Base-by-base conservation (phyloP, 106 monocot species). In the Dendrobium chrysotoxum region DNA sequence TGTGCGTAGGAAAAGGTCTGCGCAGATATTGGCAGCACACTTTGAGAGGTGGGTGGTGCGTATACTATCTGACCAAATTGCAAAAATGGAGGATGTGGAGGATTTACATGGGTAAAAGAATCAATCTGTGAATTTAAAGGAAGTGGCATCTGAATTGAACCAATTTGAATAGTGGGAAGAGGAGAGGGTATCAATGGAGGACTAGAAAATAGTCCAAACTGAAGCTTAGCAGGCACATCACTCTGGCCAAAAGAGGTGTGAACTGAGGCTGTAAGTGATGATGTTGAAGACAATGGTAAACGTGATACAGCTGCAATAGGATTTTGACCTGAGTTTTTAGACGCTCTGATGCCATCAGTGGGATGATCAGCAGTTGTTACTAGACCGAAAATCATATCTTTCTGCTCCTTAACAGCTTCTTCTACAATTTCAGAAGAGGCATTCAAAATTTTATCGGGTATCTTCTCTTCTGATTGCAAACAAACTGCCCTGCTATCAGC, bases 101-200 rank as follows among this genome's bases (percentile, higher is more conserved):
- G 77, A 61, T 93, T 89, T 67, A 88, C 64, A 57, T 91, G 95
- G 74, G 91, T 2, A 74, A 86, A 78, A 58, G 92, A 84, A 50
- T 80, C 80, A 79, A 86, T 50, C 21, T 91, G 92, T 39, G 89
- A 83, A 86, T 89, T 92, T 7, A 94, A 44, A 89, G 90, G 90
- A 45, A 98, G 91, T 17, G 97, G 97, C 93, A 93, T 96, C 80
- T 96, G 96, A 83, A 98, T 92, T 41, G 97, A 94, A 55, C 94
- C 97, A 82, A 98, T 98, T 81, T 98, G 97, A 88, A 98, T 98
- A 40, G 94, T 90, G 25, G 97, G 94, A 83, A 97, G 77, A 74
- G 94, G 97, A 78, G 97, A 90, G 68, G 94, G 94, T 84, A 98
- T 92, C 53, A 98, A 82, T 76, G 94, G 87, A 82, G 97, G 97